Base-by-base conservation (phyloP, 805 yeast genomes). In the Hanseniaspora clermontiae region DNA sequence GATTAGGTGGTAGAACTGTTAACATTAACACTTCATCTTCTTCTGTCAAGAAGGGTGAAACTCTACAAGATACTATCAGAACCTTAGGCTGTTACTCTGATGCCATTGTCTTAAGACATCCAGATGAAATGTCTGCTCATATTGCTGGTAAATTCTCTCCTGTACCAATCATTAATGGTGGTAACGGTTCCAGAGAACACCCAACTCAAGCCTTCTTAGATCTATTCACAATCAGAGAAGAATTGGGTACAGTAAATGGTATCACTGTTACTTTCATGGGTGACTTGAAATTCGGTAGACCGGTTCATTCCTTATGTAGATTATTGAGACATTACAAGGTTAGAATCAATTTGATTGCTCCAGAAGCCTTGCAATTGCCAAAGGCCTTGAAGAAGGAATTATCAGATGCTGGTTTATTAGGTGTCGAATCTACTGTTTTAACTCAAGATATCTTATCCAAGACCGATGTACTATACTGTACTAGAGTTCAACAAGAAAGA, bases 121-220 rank as follows among this genome's bases (percentile, higher is more conserved):
- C 98, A 60, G 81, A 83, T 50, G 95, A 86, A 68, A 88, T 83
- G 70, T 83, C 95, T 63, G 96, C 95, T 54, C 87, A 83, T 64
- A 82, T 84, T 70, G 98, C 98, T 59, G 95, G 96, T 63, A 89
- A 91, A 69, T 93, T 82, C 75, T 88, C 97, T 27, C 96, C 96
- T 57, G 89, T 95, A 63, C 98, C 99, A 58, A 87, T 95, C 61
- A 82, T 93, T 69, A 93, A 93, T 68, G 98, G 96, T 68, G 99
- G 98, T 67, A 93, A 93, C 70, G 99, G 99, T 40, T 77, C 96
- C 54, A 83, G 88, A 71, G 99, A 93, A 76, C 99, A 93, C 72
- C 99, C 99, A 66, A 87, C 97, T 27, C 99, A 93, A 74, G 98
- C 98, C 2, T 87, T 93, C 76, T 77, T 95, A 67, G 99, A 93